Conservation (phyloP, 1,139 yeast genomes). For the Saccharomyces hybrid region DNA sequence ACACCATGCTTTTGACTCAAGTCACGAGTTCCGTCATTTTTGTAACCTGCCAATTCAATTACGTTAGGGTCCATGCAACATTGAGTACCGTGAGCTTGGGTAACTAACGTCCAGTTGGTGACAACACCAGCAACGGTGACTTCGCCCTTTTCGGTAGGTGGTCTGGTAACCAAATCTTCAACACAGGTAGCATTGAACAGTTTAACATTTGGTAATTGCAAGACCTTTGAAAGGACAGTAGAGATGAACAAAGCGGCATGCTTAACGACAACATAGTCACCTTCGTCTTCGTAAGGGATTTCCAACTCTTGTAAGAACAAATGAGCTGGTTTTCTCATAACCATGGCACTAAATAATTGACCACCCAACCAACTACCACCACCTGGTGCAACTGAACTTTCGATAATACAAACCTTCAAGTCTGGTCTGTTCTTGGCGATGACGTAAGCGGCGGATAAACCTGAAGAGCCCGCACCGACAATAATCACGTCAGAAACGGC, state of each 20-base stretch:
- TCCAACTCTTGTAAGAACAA: slow-evolving; percentile 33
- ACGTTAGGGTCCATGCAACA: slow-evolving; percentile 84
- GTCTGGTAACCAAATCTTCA: slow-evolving; percentile 68
- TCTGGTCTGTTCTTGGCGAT: slow-evolving; percentile 72
- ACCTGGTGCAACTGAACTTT: slow-evolving; percentile 69
- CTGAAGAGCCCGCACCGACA: slow-evolving; percentile 76
- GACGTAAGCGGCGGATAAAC: slow-evolving; percentile 66
- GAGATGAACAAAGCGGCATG: slow-evolving; percentile 77
- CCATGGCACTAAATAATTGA: slow-evolving; percentile 74
- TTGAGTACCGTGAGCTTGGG: slow-evolving; percentile 70
- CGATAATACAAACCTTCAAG: slow-evolving; percentile 65
- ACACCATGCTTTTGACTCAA: slow-evolving; percentile 46
- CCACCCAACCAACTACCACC: slow-evolving; percentile 82
- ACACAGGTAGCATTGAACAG: slow-evolving; percentile 76
- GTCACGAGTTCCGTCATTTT: slow-evolving; percentile 29
- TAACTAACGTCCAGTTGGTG: slow-evolving; percentile 58
- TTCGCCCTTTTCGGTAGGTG: not conserved
- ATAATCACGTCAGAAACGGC: slow-evolving; percentile 71
- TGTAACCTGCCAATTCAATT: slow-evolving; percentile 36
- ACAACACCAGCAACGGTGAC: not conserved
- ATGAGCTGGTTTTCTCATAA: slow-evolving; percentile 67
- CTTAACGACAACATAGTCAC: slow-evolving; percentile 71
- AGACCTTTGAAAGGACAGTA: slow-evolving; percentile 60
- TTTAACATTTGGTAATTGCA: slow-evolving; percentile 66
- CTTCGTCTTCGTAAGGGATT: slow-evolving; percentile 68